Evolutionary conservation across 2,329 filamentous ascomycete genomes (phyloP).

Genomic region (Fusarium domesticum): DNA sequence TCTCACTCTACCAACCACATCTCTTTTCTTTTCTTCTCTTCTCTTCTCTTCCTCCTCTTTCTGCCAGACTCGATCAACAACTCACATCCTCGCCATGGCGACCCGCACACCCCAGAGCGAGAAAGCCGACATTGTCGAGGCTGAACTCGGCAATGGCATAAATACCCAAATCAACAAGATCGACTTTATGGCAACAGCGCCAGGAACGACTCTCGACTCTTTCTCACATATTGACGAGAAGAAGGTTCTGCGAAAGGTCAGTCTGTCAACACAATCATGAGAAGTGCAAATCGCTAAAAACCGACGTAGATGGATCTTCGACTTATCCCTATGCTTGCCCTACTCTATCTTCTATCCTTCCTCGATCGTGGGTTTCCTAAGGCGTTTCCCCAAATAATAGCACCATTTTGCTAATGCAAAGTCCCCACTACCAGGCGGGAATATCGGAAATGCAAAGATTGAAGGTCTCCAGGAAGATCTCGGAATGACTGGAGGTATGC

Average conservation of each 20-base stretch:
- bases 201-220: conserved; percentile 22
- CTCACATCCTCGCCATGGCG: conserved; percentile 7
- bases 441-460: conserved; percentile 66
- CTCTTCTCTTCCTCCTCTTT: background rate
- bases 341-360: conserved; percentile 67
- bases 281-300: background rate
- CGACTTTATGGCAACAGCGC: conserved; percentile 11
- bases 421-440: conserved; percentile 47
- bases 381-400: background rate
- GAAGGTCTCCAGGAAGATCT: conserved; percentile 52
- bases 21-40: background rate
- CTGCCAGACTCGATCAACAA: too few relatives aligned
- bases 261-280: background rate
- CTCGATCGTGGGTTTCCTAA: conserved; percentile 51
- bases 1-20: too few relatives aligned
- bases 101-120: conserved; percentile 16
- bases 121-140: conserved; percentile 23
- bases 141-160: conserved; percentile 12
- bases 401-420: background rate
- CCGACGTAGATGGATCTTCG: conserved; percentile 47
- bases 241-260: conserved; percentile 54
- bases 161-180: conserved; percentile 12
- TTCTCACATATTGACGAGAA: conserved; percentile 44
- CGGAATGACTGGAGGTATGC: conserved; percentile 45
- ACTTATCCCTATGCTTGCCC: conserved; percentile 60